Conservation (phyloP, 2,329 filamentous ascomycete species). For the Fusarium protoensiforme region DNA sequence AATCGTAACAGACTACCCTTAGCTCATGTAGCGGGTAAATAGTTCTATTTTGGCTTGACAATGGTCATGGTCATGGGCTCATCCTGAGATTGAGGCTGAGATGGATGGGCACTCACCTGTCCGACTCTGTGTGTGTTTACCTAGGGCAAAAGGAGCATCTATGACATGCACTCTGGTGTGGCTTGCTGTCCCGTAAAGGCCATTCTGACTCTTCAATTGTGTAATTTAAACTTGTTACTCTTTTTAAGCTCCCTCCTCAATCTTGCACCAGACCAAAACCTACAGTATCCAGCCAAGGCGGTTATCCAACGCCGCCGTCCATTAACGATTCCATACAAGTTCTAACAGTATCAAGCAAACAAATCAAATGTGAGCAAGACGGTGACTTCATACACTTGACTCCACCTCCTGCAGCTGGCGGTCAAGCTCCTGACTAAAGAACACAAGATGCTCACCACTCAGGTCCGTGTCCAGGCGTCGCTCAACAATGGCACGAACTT, state of each 20-base stretch:
- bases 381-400: background rate
- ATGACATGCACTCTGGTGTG: background rate
- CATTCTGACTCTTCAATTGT: background rate
- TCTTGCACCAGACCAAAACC: background rate
- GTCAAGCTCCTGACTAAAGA: conserved; percentile 94
- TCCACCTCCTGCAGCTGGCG: conserved; percentile 89
- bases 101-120: background rate
- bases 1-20: background rate
- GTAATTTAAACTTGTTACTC: background rate
- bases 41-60: background rate
- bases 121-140: background rate
- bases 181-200: background rate
- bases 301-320: background rate
- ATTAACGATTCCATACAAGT: background rate
- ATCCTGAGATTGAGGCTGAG: background rate
- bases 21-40: background rate
- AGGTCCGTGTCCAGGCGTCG: conserved; percentile 92
- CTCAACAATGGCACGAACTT: conserved; percentile 90
- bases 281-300: background rate
- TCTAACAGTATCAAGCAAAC: background rate
- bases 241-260: background rate
- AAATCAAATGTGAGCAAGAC: background rate
- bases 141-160: background rate
- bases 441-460: conserved; percentile 84
- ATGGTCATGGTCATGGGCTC: background rate